phyloP scores from a whole-genome alignment of 306 rosid species.

The Acacia acuminata region DNA sequence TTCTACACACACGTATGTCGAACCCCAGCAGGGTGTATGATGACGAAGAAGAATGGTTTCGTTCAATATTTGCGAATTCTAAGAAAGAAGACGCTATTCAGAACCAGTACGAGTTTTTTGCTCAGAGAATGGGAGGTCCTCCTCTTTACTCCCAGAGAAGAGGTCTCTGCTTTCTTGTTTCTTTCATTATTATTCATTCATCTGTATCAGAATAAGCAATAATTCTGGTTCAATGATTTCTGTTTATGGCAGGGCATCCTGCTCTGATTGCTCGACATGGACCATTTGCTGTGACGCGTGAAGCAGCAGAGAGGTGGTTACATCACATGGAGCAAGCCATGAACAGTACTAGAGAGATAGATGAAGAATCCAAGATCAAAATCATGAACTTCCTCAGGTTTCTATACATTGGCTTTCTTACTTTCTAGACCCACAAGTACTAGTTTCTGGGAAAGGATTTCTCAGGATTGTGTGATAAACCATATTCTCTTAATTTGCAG shows the following conservation, averaged over 20 bases:
- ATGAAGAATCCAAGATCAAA: conserved; percentile 66
- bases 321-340: conserved; percentile 81
- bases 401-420: neutral
- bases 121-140: conserved; percentile 86
- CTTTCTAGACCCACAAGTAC: neutral
- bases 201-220: no score
- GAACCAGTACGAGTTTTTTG: conserved; percentile 83
- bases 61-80: conserved; percentile 64
- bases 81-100: conserved; percentile 77
- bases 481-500: conserved; percentile 14
- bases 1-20: neutral
- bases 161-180: conserved; percentile 40
- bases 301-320: conserved; percentile 85
- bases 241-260: conserved; percentile 67
- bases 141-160: conserved; percentile 75
- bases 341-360: conserved; percentile 55
- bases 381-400: conserved; percentile 75
- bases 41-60: conserved; percentile 84
- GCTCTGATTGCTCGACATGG: conserved; percentile 84
- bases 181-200: no score
- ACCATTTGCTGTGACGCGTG: conserved; percentile 69
- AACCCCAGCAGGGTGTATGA: conserved; percentile 60
- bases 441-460: neutral
- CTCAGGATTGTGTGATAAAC: neutral
- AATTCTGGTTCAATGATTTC: no score